Conservation (phyloP, 2,329 filamentous ascomycete species). For the Pezicula radicicola region DNA sequence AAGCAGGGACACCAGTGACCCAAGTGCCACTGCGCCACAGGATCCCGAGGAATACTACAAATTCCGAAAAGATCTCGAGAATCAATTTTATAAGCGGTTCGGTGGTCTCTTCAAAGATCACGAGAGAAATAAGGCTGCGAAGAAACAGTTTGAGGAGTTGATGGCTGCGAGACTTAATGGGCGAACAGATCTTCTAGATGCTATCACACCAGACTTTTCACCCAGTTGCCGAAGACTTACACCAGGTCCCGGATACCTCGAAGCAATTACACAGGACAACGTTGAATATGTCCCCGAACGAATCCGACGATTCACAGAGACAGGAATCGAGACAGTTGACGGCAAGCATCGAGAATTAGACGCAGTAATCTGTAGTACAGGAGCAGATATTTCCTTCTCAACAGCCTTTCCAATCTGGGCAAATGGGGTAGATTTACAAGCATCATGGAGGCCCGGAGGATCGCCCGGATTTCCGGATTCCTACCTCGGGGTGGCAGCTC, state of each 20-base stretch:
- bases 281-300: conserved; percentile 36
- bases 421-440: conserved; percentile 4
- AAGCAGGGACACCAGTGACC: conserved; percentile 32
- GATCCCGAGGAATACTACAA: conserved; percentile 57
- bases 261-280: conserved; percentile 38
- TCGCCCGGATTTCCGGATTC: conserved; percentile 25
- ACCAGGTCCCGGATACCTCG: conserved; percentile 54
- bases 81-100: conserved; percentile 56
- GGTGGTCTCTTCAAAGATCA: conserved; percentile 50
- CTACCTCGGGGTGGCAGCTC: conserved; percentile 6
- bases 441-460: conserved; percentile 50
- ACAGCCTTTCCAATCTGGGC: conserved; percentile 5
- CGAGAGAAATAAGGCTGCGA: conserved; percentile 43
- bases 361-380: conserved; percentile 28
- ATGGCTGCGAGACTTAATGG: conserved; percentile 52
- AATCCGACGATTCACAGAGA: conserved; percentile 29
- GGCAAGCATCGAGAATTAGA: conserved; percentile 21
- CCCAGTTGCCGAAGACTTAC: conserved; percentile 64
- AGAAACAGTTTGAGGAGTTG: conserved; percentile 44
- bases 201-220: conserved; percentile 59
- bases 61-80: conserved; percentile 53
- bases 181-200: conserved; percentile 52
- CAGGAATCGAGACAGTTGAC: conserved; percentile 26
- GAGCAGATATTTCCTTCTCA: conserved; percentile 8
- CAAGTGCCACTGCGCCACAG: conserved; percentile 44